Evolutionary conservation across 257 asterid species (phyloP), one percentile per base, ranked within the genome.

Genomic region (Solanum appendiculatum): DNA sequence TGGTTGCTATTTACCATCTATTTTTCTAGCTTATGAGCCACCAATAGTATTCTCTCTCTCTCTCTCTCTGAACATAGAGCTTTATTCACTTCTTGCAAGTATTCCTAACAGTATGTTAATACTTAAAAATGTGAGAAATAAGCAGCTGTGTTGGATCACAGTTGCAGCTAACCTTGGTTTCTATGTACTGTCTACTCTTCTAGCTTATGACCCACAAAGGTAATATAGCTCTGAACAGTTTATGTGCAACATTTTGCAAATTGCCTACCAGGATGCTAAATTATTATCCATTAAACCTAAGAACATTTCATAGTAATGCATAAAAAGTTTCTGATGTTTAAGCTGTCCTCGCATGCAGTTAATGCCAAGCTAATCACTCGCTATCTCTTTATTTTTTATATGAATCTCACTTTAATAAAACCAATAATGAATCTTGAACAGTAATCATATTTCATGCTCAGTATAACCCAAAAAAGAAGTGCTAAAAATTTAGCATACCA

Each of bases 401-500:
- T 46, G 44, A 18, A 75, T 12, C 87, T 82, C 87, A 69, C 87
- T 83, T 25, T 29, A 18, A 46, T 48, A 46, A 29, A 74, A 81
- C 33, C 68, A 48, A 81, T 31, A 81, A 20, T 13, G 42, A 29
- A 81, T 48, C 68, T 18, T 51, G 21, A 48, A 20, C 6, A 6
- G 44, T 10, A 81, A 81, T 81, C 18, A 81, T 78, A 78, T 44
- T 25, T 78, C 37, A n/a, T 1, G 37, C 16, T 25, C 37, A 25
- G 39, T 44, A 40, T 42, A 44, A 78, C 14, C 14, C 84, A n/a
- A 42, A 78, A 75, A 42, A 7, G n/a, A 29, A 48, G 48, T 5
- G 68, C 44, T 81, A 9, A 80, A 29, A 48, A 10, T 18, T 84
- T 42, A 74, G 85, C 75, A 88, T 95, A 95, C 98, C 98, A 92